Evolutionary conservation across 1,284 basidiomycete genomes (phyloP).

Genomic region (Cryptococcus sp.): DNA sequence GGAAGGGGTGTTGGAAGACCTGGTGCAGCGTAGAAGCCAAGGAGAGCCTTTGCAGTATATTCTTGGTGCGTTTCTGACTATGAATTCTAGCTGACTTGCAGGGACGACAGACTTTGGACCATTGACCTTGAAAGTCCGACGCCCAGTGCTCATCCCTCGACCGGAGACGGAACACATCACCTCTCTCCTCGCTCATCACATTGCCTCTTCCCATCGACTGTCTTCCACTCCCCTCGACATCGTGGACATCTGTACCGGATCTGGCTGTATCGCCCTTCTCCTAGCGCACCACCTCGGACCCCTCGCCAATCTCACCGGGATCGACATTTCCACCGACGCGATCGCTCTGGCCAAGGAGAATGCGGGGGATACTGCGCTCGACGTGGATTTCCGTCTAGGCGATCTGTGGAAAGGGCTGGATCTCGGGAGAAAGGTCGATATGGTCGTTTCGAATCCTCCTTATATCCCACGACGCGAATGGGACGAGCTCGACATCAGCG

Average conservation of each 20-base stretch:
- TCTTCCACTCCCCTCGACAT: constrained; percentile 45
- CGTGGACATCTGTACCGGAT: constrained; percentile 84
- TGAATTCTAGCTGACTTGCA: constrained; percentile 33
- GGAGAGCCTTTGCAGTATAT: constrained; percentile 89
- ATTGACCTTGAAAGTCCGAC: constrained; percentile 61
- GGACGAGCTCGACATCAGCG: constrained; percentile 58
- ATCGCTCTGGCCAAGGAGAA: constrained; percentile 69
- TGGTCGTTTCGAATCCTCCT: constrained; percentile 88
- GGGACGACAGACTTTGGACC: constrained; percentile 84
- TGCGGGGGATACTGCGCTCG: constrained; percentile 33
- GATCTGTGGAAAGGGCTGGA: background rate
- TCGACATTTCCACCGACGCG: constrained; percentile 67
- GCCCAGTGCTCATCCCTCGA: constrained; percentile 81
- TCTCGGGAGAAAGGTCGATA: constrained; percentile 50
- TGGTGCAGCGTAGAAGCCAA: constrained; percentile 46
- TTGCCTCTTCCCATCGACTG: constrained; percentile 4
- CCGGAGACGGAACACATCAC: constrained; percentile 74
- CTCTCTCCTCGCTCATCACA: constrained; percentile 49
- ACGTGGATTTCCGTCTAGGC: constrained; percentile 13
- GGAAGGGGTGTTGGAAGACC: constrained; percentile 12
- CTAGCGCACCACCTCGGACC: constrained; percentile 60
- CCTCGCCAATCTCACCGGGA: constrained; percentile 54
- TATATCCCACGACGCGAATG: constrained; percentile 73
- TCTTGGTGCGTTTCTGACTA: constrained; percentile 54
- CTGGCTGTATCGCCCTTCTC: constrained; percentile 79